Percentiles rank a stretch among this genome's conserved stretches.
These are phyloP conservation scores for Trapa bicornis DNA, from an alignment of 345 rosid genomes.

Conservation along the genomic window DNA sequence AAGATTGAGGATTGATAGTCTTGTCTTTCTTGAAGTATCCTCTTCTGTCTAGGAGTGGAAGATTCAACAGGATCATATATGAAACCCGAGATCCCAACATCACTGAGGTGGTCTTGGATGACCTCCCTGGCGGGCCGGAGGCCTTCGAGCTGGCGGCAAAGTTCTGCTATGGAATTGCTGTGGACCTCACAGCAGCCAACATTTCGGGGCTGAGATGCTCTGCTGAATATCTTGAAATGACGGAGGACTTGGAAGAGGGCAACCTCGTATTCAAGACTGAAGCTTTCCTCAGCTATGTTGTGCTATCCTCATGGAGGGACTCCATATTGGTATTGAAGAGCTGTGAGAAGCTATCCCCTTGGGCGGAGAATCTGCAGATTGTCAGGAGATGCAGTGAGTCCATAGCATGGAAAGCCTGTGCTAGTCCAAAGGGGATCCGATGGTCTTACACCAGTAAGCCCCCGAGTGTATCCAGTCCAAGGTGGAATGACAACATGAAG, in stretches of 20 bases:
- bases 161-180: constrained; percentile 89
- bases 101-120: constrained; percentile 47
- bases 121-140: constrained; percentile 83
- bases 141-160: constrained; percentile 86
- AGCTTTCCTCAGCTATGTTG: constrained; percentile 93
- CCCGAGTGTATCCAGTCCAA: constrained; percentile 61
- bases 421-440: constrained; percentile 86
- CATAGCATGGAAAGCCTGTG: constrained; percentile 97
- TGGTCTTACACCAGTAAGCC: constrained; percentile 85
- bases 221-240: constrained; percentile 98
- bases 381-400: constrained; percentile 93
- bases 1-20: not conserved
- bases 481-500: constrained; percentile 58
- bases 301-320: constrained; percentile 93
- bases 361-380: constrained; percentile 98
- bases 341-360: constrained; percentile 88
- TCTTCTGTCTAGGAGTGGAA: constrained; percentile 83
- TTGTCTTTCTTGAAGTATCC: constrained; percentile 53
- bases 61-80: constrained; percentile 69
- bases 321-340: constrained; percentile 76
- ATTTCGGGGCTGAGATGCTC: constrained; percentile 83
- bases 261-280: constrained; percentile 94
- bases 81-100: constrained; percentile 57
- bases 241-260: constrained; percentile 98
- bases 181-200: constrained; percentile 84